A percentile compares a stretch with the other conserved stretches of the same genome.
Conservation (phyloP, 169 alveolate species). For the Plasmodium blacklocki region DNA sequence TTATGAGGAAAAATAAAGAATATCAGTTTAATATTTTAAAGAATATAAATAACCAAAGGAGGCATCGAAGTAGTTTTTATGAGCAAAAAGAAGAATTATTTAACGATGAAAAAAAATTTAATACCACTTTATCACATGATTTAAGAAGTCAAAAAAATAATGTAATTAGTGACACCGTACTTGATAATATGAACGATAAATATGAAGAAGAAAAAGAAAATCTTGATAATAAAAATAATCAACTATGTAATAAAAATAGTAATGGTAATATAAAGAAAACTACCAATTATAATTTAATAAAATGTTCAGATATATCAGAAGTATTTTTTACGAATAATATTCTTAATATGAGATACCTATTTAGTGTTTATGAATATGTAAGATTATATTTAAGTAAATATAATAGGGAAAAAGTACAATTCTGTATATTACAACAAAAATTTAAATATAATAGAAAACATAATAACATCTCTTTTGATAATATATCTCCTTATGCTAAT, state of each 20-base stretch:
- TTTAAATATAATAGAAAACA: slow-evolving; percentile 21
- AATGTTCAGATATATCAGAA: not conserved
- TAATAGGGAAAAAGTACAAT: slow-evolving; percentile 44
- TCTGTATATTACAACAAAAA: slow-evolving; percentile 23
- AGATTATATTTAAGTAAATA: slow-evolving; percentile 59
- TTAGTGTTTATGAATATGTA: slow-evolving; percentile 48
- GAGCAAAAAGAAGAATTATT: slow-evolving; percentile 27
- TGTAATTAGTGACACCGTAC: not conserved
- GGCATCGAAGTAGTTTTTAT: not conserved
- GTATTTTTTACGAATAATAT: slow-evolving; percentile 51
- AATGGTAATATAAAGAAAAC: not conserved
- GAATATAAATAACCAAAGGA: not conserved
- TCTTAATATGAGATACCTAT: slow-evolving; percentile 44
- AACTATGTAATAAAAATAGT: not conserved
- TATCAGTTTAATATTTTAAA: slow-evolving; percentile 61
- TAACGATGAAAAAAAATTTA: not conserved
- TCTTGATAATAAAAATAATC: not conserved
- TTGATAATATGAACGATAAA: not conserved
- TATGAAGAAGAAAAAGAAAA: not conserved
- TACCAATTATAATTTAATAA: not conserved
- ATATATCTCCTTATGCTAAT: slow-evolving; percentile 66
- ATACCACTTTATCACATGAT: not conserved
- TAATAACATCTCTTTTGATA: slow-evolving; percentile 9
- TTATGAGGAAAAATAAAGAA: slow-evolving; percentile 57
- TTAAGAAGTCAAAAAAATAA: not conserved